phyloP scores from a whole-genome alignment of 495 filamentous ascomycete genomes.

The Staphylotrichum tortipilum region DNA sequence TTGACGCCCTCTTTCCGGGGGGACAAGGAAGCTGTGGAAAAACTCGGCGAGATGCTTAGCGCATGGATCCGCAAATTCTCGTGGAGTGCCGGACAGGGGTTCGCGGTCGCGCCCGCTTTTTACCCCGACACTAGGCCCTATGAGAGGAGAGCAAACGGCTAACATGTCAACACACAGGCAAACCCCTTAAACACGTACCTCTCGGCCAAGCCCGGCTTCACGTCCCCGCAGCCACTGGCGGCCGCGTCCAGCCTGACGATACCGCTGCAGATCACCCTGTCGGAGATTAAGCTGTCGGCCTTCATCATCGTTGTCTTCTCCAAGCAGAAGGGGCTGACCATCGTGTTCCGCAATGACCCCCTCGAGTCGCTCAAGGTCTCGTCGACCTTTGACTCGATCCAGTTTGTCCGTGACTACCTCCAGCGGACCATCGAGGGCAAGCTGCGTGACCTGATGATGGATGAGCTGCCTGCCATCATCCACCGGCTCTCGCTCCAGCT shows the following conservation, averaged over 20 bases:
- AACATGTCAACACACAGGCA: constrained; percentile 51
- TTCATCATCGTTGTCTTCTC: constrained; percentile 98
- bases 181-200: constrained; percentile 96
- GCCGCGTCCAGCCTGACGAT: constrained; percentile 91
- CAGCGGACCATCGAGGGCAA: constrained; percentile 96
- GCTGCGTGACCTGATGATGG: constrained; percentile 87
- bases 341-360: constrained; percentile 97
- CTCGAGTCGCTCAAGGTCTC: constrained; percentile 97
- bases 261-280: constrained; percentile 89
- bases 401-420: constrained; percentile 93
- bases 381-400: constrained; percentile 96
- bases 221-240: constrained; percentile 86
- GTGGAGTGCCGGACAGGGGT: constrained; percentile 19
- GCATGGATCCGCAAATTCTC: constrained; percentile 24
- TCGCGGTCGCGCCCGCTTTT: constrained; percentile 11
- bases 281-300: constrained; percentile 91
- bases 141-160: constrained; percentile 31
- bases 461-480: constrained; percentile 92
- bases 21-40: not conserved
- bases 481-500: constrained; percentile 83
- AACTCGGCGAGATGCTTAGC: constrained; percentile 15
- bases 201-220: constrained; percentile 80
- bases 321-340: constrained; percentile 87
- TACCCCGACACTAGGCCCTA: constrained; percentile 12
- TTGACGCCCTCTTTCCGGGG: not conserved